Evolutionary conservation across 306 rosid species (phyloP).

Genomic region (Dryas alaskensis): DNA sequence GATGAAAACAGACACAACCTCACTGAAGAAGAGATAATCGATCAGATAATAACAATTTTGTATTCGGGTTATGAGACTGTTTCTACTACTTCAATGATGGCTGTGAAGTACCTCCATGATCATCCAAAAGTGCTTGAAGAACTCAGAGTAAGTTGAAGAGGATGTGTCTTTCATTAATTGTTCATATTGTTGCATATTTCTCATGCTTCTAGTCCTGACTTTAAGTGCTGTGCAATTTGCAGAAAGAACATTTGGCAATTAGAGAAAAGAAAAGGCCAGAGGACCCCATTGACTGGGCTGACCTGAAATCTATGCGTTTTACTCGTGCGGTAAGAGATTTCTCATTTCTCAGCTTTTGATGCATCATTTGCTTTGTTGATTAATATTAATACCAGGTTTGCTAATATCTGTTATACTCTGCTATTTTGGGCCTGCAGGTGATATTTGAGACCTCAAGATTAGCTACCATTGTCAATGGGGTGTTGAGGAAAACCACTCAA

Average conservation of each 20-base stretch:
- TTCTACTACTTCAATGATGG: conserved; percentile 99
- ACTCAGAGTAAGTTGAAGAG: conserved; percentile 65
- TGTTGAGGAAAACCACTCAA: conserved; percentile 79
- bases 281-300: conserved; percentile 67
- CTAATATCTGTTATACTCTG: conserved; percentile 11
- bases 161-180: background rate
- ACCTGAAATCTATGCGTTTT: conserved; percentile 77
- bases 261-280: conserved; percentile 63
- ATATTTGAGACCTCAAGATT: conserved; percentile 96
- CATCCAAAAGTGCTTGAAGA: conserved; percentile 82
- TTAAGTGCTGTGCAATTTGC: conserved; percentile 8
- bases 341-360: conserved; percentile 1
- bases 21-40: conserved; percentile 79
- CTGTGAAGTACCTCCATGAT: conserved; percentile 87
- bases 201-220: conserved; percentile 17
- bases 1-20: conserved; percentile 59
- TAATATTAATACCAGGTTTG: background rate
- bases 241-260: conserved; percentile 85
- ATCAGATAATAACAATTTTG: conserved; percentile 68
- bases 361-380: conserved; percentile 1
- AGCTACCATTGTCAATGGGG: conserved; percentile 97
- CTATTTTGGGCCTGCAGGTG: conserved; percentile 50
- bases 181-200: background rate
- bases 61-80: conserved; percentile 98
- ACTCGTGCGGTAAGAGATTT: conserved; percentile 81